Percentiles rank a stretch among this genome's conserved stretches.
Conservation (phyloP, 202 grass and related monocot genomes). For the Alloteropsis angusta region DNA sequence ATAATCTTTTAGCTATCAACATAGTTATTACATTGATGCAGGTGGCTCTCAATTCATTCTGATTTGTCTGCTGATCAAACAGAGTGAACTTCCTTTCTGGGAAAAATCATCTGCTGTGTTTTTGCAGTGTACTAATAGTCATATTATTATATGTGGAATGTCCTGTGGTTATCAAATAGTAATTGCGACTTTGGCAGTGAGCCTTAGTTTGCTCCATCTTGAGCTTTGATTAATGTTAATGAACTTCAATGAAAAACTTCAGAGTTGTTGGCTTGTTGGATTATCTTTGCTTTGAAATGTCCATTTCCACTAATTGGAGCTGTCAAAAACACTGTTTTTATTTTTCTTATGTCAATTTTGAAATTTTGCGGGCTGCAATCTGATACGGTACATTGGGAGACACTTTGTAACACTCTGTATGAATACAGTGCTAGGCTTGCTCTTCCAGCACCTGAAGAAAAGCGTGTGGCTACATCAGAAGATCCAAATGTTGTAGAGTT, state of each 20-base stretch:
- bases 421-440: constrained; percentile 67
- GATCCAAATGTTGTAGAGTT: constrained; percentile 18
- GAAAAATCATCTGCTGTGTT: not conserved
- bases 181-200: not conserved
- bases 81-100: not conserved
- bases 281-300: constrained; percentile 12
- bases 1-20: constrained; percentile 4
- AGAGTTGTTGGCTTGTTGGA: not conserved
- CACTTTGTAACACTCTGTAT: constrained; percentile 11
- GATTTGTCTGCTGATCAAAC: not conserved
- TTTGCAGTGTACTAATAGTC: constrained; percentile 6
- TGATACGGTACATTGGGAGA: not conserved
- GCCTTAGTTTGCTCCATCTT: not conserved
- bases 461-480: constrained; percentile 29
- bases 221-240: not conserved
- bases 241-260: not conserved
- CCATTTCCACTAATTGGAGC: not conserved
- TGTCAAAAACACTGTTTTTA: not conserved
- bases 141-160: not conserved
- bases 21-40: not conserved
- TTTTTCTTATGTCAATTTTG: not conserved
- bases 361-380: not conserved
- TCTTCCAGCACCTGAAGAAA: constrained; percentile 67
- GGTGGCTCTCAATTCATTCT: not conserved
- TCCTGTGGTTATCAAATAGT: not conserved